phyloP scores from a whole-genome alignment of 2,329 filamentous ascomycete genomes.

The Raffaelea arxii region DNA sequence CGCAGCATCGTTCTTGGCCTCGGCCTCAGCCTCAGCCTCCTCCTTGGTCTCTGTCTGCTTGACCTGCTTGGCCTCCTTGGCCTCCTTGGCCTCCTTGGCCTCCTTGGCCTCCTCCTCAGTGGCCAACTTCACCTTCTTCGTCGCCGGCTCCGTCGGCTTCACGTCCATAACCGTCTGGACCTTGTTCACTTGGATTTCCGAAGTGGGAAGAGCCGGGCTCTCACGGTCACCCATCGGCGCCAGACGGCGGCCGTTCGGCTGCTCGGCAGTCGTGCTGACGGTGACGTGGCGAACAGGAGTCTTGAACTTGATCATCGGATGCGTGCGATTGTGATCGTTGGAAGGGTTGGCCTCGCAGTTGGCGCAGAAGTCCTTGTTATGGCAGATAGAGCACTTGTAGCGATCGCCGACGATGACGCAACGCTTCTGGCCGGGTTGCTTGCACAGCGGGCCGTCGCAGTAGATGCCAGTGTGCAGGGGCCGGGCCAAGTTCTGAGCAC shows the following conservation, averaged over 20 bases:
- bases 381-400: constrained; percentile 95
- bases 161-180: constrained; percentile 62
- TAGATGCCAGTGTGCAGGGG: constrained; percentile 73
- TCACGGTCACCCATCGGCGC: constrained; percentile 62
- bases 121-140: background rate
- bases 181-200: constrained; percentile 7
- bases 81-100: background rate
- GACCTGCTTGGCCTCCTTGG: background rate
- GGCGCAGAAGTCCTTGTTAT: constrained; percentile 91
- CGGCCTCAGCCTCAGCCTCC: background rate
- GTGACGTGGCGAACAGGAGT: constrained; percentile 81
- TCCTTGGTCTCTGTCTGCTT: constrained; percentile 10
- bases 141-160: constrained; percentile 50
- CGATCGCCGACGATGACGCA: constrained; percentile 69
- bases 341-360: constrained; percentile 81
- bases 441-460: constrained; percentile 89
- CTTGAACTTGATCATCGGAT: constrained; percentile 95
- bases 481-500: constrained; percentile 17
- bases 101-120: background rate
- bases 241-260: constrained; percentile 54
- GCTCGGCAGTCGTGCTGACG: constrained; percentile 75
- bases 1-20: constrained; percentile 9
- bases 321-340: constrained; percentile 87
- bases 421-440: constrained; percentile 34
- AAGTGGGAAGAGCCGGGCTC: constrained; percentile 2